These are phyloP conservation scores for Simplicillium aogashimaense DNA, from an alignment of 2,329 filamentous ascomycete genomes.

Conservation along the genomic window DNA sequence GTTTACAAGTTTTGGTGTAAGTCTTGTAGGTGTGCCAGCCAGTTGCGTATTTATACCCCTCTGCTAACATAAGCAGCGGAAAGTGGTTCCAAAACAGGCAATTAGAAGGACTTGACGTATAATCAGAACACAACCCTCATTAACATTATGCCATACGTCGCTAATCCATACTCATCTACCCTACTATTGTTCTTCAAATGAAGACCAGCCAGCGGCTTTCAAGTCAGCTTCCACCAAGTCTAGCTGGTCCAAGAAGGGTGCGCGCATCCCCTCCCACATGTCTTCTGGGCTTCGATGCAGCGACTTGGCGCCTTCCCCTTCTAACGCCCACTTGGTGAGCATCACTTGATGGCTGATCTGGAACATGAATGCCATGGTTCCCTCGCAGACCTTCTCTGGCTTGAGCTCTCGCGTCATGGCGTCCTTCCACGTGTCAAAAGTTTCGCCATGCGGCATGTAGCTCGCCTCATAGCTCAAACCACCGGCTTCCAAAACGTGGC, in stretches of 20 bases:
- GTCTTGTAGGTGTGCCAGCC: too few species aligned
- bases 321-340: slow-evolving; percentile 15
- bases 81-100: too few species aligned
- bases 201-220: slow-evolving; percentile 8
- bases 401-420: slow-evolving; percentile 20
- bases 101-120: too few species aligned
- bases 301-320: slow-evolving; percentile 10
- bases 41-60: too few species aligned
- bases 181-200: background rate
- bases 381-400: slow-evolving; percentile 31
- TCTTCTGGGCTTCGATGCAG: slow-evolving; percentile 9
- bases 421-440: slow-evolving; percentile 18
- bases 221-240: slow-evolving; percentile 14
- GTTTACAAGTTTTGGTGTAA: background rate
- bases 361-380: slow-evolving; percentile 41
- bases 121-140: too few species aligned
- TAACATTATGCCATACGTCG: too few species aligned
- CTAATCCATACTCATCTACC: background rate
- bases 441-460: slow-evolving; percentile 26
- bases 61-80: too few species aligned
- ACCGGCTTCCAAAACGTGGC: slow-evolving; percentile 15
- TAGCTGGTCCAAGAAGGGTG: slow-evolving; percentile 16
- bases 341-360: slow-evolving; percentile 13
- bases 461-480: slow-evolving; percentile 21
- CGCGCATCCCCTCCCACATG: slow-evolving; percentile 14